Base-by-base conservation (phyloP, 352 stramenopile species). In the Globisporangium nodosum region DNA sequence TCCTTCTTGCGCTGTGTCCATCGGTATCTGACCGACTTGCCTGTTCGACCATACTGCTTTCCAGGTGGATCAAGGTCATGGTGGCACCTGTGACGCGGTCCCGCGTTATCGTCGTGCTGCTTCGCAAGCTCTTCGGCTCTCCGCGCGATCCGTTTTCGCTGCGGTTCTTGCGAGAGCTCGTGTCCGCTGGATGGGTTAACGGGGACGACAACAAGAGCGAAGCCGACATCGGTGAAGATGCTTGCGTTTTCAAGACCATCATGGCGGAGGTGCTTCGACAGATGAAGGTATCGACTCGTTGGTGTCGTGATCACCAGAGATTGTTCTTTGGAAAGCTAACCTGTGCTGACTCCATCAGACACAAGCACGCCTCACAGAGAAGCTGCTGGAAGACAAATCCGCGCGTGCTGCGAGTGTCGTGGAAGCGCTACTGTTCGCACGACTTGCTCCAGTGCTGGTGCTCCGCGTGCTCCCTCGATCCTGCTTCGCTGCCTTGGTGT, bases 341-440 rank as follows among this genome's bases (percentile, higher is more conserved):
- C 12, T 5, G 43, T 49, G 18, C 9, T 15, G 43, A 16, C 67
- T 43, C 45, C 13, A 54, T 0, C 45, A 89, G 78, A 69, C 45
- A 8, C 54, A 78, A 31, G 54, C 73, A 2, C 65, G 65, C 2
- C 65, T 91, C 27, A 80, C 48, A 2, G 79, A 90, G 50, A 63
- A 68, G 0, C 20, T 85, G 0, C 51, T 91, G 21, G 62, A 78
- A 33, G 72, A 87, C 49, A 52, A 73, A 12, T 86, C 78, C 3
- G 12, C 55, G 13, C 59, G 57, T 5, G 58, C 74, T 1, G 52
- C 63, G 11, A 64, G 57, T 47, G 58, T 60, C 6, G 66, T 86
- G 20, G 77, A 88, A 51, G 60, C 55, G 3, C 58, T 91, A 3
- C 57, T 91, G 24, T 91, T 91, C 70, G 71, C 71, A 31, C 69